Percentiles rank a stretch among this genome's conserved stretches.
Evolutionary conservation across 1,139 yeast genomes (phyloP).

Genomic region (Yamadazyma songkhlaensis): DNA sequence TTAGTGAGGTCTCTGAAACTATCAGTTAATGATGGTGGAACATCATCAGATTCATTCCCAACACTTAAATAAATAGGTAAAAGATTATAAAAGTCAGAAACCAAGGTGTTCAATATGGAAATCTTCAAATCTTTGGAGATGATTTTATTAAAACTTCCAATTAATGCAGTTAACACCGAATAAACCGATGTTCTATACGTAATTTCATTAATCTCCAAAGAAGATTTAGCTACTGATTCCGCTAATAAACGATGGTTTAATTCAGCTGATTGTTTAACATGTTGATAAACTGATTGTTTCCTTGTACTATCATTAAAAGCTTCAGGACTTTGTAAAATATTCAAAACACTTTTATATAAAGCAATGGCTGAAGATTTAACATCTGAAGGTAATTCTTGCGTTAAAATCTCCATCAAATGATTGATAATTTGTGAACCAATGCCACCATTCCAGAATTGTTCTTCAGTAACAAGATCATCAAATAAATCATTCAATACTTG

Average conservation of each 20-base stretch:
- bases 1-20: slow-evolving; percentile 10
- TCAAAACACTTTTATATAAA: slow-evolving; percentile 51
- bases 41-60: slow-evolving; percentile 5
- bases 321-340: slow-evolving; percentile 53
- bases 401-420: slow-evolving; percentile 44
- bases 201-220: slow-evolving; percentile 20
- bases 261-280: slow-evolving; percentile 20
- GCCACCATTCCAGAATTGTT: slow-evolving; percentile 78
- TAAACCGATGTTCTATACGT: slow-evolving; percentile 28
- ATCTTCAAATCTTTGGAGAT: slow-evolving; percentile 19
- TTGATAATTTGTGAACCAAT: slow-evolving; percentile 54
- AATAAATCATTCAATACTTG: slow-evolving; percentile 73
- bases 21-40: background rate
- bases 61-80: slow-evolving; percentile 9
- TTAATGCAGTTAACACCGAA: slow-evolving; percentile 24
- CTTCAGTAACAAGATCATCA: slow-evolving; percentile 82
- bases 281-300: slow-evolving; percentile 27
- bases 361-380: slow-evolving; percentile 50
- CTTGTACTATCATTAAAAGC: slow-evolving; percentile 36
- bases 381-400: slow-evolving; percentile 23
- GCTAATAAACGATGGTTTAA: slow-evolving; percentile 19
- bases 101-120: slow-evolving; percentile 6
- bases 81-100: slow-evolving; percentile 11
- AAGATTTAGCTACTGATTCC: slow-evolving; percentile 16
- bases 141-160: slow-evolving; percentile 33